phyloP scores from a whole-genome alignment of 768 basidiomycete genomes.

The Pleurotus tuber-regium region DNA sequence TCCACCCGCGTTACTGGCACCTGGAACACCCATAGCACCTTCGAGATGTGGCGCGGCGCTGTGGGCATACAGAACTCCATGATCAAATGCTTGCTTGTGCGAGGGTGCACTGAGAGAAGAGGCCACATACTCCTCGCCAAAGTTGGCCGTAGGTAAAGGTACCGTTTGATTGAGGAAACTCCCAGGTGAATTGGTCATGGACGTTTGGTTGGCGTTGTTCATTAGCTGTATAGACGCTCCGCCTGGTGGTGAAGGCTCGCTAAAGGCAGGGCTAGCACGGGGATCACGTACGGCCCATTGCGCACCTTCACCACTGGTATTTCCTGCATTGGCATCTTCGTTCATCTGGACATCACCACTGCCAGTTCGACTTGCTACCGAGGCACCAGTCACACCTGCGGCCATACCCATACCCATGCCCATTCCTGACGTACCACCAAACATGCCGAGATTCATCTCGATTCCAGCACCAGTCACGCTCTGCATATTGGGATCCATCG shows the following conservation, averaged over 20 bases:
- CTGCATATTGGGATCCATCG: conserved; percentile 17
- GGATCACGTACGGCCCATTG: conserved; percentile 40
- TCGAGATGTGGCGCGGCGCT: no score
- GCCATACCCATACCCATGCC: conserved; percentile 26
- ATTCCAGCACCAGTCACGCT: conserved; percentile 23
- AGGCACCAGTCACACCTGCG: conserved; percentile 11
- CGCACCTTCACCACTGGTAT: conserved; percentile 20
- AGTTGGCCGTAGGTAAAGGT: background rate
- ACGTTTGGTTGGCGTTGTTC: conserved; percentile 23
- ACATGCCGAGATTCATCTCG: conserved; percentile 24
- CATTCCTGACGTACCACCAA: conserved; percentile 21
- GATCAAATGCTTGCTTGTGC: conserved; percentile 67
- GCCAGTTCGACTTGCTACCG: conserved; percentile 11
- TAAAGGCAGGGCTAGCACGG: conserved; percentile 38
- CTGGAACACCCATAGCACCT: conserved; percentile 22
- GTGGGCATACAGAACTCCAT: conserved; percentile 50
- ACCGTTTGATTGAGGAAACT: conserved; percentile 20
- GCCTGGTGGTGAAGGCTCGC: conserved; percentile 38
- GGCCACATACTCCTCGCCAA: conserved; percentile 33
- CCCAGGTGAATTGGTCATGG: conserved; percentile 23
- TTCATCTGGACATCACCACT: conserved; percentile 8
- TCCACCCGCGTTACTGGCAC: conserved; percentile 36
- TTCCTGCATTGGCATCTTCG: conserved; percentile 21
- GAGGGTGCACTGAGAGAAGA: conserved; percentile 66
- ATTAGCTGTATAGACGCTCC: conserved; percentile 21